Percentiles rank a stretch among this genome's conserved stretches.
phyloP scores from a whole-genome alignment of 2,329 filamentous ascomycete species.

The Aureobasidium uvarum region DNA sequence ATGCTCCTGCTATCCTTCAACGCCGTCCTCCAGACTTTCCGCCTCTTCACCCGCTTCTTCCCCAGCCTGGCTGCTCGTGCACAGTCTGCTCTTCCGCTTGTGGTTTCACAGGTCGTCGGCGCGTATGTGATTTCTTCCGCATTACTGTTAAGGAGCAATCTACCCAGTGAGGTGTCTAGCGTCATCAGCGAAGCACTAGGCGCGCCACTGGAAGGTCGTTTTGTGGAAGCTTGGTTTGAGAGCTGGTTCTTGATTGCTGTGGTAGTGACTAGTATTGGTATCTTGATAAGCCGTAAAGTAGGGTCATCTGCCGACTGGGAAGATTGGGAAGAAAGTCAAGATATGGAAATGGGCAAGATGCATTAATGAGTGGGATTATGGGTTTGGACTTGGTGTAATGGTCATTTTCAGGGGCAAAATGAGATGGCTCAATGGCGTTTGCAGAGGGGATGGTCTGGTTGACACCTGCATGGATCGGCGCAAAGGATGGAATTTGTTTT shows the following conservation, averaged over 20 bases:
- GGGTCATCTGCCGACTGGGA: slow-evolving; percentile 38
- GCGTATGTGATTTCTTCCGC: slow-evolving; percentile 83
- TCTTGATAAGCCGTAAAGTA: slow-evolving; percentile 68
- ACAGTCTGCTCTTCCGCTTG: slow-evolving; percentile 73
- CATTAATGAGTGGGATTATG: slow-evolving; percentile 43
- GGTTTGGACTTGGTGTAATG: not conserved
- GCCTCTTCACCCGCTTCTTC: slow-evolving; percentile 72
- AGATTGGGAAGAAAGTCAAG: slow-evolving; percentile 53
- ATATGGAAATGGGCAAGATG: slow-evolving; percentile 70
- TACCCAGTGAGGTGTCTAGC: slow-evolving; percentile 72
- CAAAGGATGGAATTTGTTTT: not conserved
- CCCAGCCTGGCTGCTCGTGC: slow-evolving; percentile 70
- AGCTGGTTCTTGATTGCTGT: slow-evolving; percentile 76
- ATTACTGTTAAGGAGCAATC: slow-evolving; percentile 71
- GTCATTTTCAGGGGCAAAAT: not conserved
- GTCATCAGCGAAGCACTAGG: slow-evolving; percentile 76
- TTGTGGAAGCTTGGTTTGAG: slow-evolving; percentile 84
- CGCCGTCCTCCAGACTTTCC: slow-evolving; percentile 80
- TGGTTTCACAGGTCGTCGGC: slow-evolving; percentile 76
- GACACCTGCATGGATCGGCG: no score
- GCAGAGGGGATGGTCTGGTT: not conserved
- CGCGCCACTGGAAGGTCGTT: slow-evolving; percentile 68
- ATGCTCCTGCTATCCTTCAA: slow-evolving; percentile 81
- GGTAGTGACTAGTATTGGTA: slow-evolving; percentile 63
- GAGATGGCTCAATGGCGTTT: not conserved